Percentiles rank a stretch among this genome's conserved stretches.
These are phyloP conservation scores for Babesia gibsoni DNA, from an alignment of 169 alveolate genomes.

Conservation along the genomic window DNA sequence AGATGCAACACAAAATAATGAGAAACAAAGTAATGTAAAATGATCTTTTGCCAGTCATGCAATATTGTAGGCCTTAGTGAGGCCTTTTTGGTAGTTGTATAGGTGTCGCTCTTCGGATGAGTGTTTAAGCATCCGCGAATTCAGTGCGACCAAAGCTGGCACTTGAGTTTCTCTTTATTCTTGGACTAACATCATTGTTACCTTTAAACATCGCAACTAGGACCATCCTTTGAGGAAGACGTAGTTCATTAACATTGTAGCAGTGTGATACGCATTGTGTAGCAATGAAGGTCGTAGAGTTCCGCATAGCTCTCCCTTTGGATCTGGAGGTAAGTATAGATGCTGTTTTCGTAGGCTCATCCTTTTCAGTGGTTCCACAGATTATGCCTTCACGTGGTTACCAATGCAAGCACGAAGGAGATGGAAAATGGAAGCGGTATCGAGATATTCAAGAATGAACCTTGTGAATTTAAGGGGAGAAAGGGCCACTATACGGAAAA, in stretches of 20 bases:
- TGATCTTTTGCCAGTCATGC: too few species aligned
- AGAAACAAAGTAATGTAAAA: too few species aligned
- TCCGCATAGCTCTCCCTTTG: slow-evolving; percentile 55
- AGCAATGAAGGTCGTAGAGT: slow-evolving; percentile 61
- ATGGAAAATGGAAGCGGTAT: slow-evolving; percentile 59
- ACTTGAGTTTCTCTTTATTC: too few species aligned
- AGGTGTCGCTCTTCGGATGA: too few species aligned
- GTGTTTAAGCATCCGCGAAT: too few species aligned
- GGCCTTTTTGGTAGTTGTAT: too few species aligned
- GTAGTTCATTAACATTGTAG: too few species aligned
- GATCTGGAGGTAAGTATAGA: slow-evolving; percentile 31
- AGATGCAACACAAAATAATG: too few species aligned
- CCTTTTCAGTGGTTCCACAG: slow-evolving; percentile 36
- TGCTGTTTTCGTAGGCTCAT: neutral
- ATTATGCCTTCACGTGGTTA: slow-evolving; percentile 30
- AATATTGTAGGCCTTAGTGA: too few species aligned
- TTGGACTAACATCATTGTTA: neutral
- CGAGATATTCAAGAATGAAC: slow-evolving; percentile 52
- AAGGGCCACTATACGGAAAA: slow-evolving; percentile 44
- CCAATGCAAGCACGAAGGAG: slow-evolving; percentile 50
- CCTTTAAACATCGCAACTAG: neutral
- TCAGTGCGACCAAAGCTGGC: too few species aligned
- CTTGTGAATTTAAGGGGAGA: slow-evolving; percentile 8
- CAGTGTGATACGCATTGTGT: too few species aligned
- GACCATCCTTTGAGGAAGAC: neutral